Conservation (phyloP, 345 rosid genomes). For the Gynandropsis gynandra region DNA sequence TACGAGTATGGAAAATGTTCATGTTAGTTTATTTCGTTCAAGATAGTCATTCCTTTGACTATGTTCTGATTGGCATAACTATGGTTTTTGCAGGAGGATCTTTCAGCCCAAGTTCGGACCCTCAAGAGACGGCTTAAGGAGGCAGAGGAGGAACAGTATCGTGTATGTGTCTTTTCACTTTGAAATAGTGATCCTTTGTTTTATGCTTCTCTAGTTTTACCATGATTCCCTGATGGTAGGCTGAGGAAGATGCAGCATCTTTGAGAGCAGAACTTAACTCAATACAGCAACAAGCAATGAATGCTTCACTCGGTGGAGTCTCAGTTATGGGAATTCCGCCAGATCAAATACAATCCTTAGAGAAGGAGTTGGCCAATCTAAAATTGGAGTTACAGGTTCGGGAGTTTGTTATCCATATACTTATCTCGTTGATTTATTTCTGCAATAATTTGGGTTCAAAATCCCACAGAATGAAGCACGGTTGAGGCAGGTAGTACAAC, state of each 20-base stretch:
- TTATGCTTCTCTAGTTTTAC: slow-evolving; percentile 11
- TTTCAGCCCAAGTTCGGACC: slow-evolving; percentile 83
- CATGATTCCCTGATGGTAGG: slow-evolving; percentile 38
- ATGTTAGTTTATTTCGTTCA: slow-evolving; percentile 1
- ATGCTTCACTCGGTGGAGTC: slow-evolving; percentile 42
- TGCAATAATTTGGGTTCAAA: slow-evolving; percentile 26
- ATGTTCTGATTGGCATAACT: slow-evolving; percentile 17
- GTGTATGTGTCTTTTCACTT: slow-evolving; percentile 40
- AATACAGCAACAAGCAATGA: slow-evolving; percentile 65
- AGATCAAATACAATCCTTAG: slow-evolving; percentile 56
- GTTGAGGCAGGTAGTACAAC: slow-evolving; percentile 61
- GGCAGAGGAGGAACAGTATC: slow-evolving; percentile 88
- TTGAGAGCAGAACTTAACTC: slow-evolving; percentile 90
- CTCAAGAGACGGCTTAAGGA: slow-evolving; percentile 79
- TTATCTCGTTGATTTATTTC: slow-evolving; percentile 4
- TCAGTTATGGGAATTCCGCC: slow-evolving; percentile 35
- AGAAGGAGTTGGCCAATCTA: slow-evolving; percentile 60
- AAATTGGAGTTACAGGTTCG: slow-evolving; percentile 67
- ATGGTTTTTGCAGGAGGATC: slow-evolving; percentile 64
- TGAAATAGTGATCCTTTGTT: slow-evolving; percentile 4
- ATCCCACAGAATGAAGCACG: slow-evolving; percentile 52
- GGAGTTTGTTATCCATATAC: slow-evolving; percentile 6
- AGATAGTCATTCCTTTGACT: not conserved
- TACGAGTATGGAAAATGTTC: slow-evolving; percentile 41
- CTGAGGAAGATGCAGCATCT: slow-evolving; percentile 97